These are phyloP conservation scores for Cadophora sp. DNA, from an alignment of 2,329 filamentous ascomycete genomes.

Conservation along the genomic window DNA sequence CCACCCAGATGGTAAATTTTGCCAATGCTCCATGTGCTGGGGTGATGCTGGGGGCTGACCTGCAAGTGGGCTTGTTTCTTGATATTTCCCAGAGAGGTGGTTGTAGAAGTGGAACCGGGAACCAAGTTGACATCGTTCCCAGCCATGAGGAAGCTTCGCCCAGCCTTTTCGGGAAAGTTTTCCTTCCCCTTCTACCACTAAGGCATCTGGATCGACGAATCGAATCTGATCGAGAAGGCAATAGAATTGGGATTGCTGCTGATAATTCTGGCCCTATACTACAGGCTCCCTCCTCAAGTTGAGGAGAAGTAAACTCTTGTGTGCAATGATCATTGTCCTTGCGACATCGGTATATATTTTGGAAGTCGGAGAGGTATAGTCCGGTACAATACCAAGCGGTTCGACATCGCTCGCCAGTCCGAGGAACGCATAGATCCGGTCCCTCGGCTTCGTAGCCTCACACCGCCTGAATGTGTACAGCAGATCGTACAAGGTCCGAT, in stretches of 20 bases:
- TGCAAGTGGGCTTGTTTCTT: neutral
- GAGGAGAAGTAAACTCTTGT: neutral
- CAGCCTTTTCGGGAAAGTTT: neutral
- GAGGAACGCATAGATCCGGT: slow-evolving; percentile 8
- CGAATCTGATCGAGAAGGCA: neutral
- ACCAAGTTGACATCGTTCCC: neutral
- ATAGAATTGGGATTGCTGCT: neutral
- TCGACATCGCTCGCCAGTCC: neutral
- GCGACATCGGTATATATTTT: neutral
- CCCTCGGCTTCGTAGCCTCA: neutral
- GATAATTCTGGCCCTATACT: neutral
- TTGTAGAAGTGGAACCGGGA: neutral
- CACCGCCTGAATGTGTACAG: neutral
- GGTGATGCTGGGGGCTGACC: neutral
- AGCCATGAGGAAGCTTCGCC: neutral
- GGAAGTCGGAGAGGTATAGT: neutral
- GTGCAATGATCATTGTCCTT: neutral
- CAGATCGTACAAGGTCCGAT: neutral
- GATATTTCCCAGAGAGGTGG: neutral
- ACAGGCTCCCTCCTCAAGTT: neutral
- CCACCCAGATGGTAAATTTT: neutral
- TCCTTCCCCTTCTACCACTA: neutral
- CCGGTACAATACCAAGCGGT: neutral
- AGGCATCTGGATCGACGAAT: neutral
- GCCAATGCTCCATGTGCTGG: neutral